These are phyloP conservation scores for Fistulifera pelliculosa DNA, from an alignment of 108 stramenopile genomes.

Conservation along the genomic window DNA sequence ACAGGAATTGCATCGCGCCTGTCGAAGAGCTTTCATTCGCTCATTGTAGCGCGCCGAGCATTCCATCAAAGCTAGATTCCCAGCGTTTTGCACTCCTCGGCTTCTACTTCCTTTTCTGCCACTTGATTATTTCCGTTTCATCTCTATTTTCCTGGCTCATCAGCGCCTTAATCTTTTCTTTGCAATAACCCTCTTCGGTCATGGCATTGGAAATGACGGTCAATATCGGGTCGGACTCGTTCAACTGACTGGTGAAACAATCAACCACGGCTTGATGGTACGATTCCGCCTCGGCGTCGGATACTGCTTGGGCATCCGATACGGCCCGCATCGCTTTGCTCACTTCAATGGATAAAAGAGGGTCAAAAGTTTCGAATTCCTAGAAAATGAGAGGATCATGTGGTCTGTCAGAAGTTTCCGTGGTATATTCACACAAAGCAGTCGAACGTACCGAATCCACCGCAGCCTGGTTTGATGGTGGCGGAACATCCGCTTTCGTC, in stretches of 20 bases:
- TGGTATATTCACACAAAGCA: slow-evolving; percentile 5
- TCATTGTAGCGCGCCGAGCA: slow-evolving; percentile 66
- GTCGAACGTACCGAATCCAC: slow-evolving; percentile 53
- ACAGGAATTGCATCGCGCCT: slow-evolving; percentile 1
- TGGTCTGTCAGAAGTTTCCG: not conserved
- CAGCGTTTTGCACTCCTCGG: slow-evolving; percentile 27
- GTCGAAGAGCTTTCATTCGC: slow-evolving; percentile 57
- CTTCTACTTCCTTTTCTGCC: slow-evolving; percentile 13
- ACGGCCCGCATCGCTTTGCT: slow-evolving; percentile 73
- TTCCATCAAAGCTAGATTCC: slow-evolving; percentile 56
- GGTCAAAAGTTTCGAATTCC: slow-evolving; percentile 81
- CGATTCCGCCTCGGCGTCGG: slow-evolving; percentile 15
- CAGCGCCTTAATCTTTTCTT: not conserved
- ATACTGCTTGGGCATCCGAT: slow-evolving; percentile 34
- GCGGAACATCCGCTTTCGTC: slow-evolving; percentile 55
- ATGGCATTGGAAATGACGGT: slow-evolving; percentile 83
- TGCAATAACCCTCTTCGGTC: slow-evolving; percentile 55
- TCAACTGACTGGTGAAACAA: slow-evolving; percentile 69
- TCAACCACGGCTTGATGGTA: slow-evolving; percentile 45
- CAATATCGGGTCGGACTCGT: slow-evolving; percentile 83
- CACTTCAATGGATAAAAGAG: slow-evolving; percentile 81
- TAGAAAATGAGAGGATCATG: slow-evolving; percentile 2
- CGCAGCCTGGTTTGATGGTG: slow-evolving; percentile 72
- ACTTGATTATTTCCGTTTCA: not conserved
- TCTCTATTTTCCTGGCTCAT: slow-evolving; percentile 11